Conservation (phyloP, 768 basidiomycete species). For the Pleurotus citrinopileatus region DNA sequence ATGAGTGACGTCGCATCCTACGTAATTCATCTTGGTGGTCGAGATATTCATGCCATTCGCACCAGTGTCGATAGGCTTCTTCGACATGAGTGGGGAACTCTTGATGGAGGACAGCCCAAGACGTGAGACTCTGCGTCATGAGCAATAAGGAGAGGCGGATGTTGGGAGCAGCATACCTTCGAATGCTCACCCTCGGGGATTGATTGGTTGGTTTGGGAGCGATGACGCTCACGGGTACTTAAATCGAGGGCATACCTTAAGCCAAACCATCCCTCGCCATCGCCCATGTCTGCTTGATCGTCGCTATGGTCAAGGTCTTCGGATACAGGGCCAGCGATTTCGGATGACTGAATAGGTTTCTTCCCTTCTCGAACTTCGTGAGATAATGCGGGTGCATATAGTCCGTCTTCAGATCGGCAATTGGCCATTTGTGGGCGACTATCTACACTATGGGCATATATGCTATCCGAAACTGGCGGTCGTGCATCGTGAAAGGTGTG, state of each 20-base stretch:
- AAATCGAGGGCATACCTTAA: slow-evolving; percentile 42
- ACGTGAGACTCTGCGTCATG: slow-evolving; percentile 37
- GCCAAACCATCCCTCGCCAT: slow-evolving; percentile 39
- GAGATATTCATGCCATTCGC: slow-evolving; percentile 41
- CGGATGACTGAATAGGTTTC: slow-evolving; percentile 28
- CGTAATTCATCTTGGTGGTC: slow-evolving; percentile 34
- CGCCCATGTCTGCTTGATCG: slow-evolving; percentile 12
- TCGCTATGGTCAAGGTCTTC: neutral
- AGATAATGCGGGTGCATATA: slow-evolving; percentile 15
- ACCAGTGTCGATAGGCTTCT: slow-evolving; percentile 41
- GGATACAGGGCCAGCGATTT: slow-evolving; percentile 13
- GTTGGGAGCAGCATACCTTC: slow-evolving; percentile 18
- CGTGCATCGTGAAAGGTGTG: neutral
- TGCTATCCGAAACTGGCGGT: neutral
- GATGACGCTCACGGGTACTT: slow-evolving; percentile 33
- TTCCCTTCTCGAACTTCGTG: slow-evolving; percentile 37
- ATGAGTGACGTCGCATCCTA: slow-evolving; percentile 17
- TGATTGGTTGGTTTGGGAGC: slow-evolving; percentile 24
- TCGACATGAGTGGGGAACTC: slow-evolving; percentile 35
- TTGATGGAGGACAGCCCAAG: slow-evolving; percentile 40
- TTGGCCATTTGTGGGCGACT: neutral
- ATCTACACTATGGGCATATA: neutral
- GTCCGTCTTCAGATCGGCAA: neutral
- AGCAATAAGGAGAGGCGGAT: neutral
- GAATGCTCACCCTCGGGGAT: slow-evolving; percentile 36